Base-by-base conservation (phyloP, 345 rosid genomes). In the Hirschfeldia incana region DNA sequence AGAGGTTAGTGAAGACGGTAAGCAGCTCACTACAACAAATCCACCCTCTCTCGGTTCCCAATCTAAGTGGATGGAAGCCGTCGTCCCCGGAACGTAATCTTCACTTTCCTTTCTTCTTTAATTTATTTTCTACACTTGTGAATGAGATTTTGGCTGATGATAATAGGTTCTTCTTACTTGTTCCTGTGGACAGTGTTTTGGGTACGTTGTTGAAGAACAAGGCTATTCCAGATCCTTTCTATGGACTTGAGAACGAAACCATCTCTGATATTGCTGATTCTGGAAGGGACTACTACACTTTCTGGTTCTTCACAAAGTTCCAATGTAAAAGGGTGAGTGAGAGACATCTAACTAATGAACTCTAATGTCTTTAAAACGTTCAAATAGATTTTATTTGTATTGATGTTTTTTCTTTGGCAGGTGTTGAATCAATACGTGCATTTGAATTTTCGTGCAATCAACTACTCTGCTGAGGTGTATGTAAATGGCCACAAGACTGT, bases 81-180 rank as follows among this genome's bases (percentile, higher is more conserved):
- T 81, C 69, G 90, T 95, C 10, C 98, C 98, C n/a, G 99, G 98
- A 85, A 95, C 94, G 99, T 95, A 88, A 86, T 80, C 51, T 57
- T 36, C 70, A 15, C 64, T 44, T 32, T 13, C 61, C 30, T 6
- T 59, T 39, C 44, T 61, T 69, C 53, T 74, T 16, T 4, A 21
- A 21, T 21, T 21, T 21, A 21, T 21, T 11, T 58, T 29, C 53
- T 60, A 27, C 51, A 27, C 51, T 60, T 60, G 65, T 62, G n/a
- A 30, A 30, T 42, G 17, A 62, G 13, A 34, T 16, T 61, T 73
- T 58, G 17, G 32, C 4, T 65, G 21, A 21, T 77, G 13, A 44
- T 12, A 10, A 11, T 44, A 44, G 53, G 5, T 13, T 42, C 49
- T 42, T 9, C 49, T 42, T 11, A 44, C 53, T 44, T 33, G 73